Percentiles rank a stretch among this genome's conserved stretches.
Conservation (phyloP, 345 rosid species). For the Pugionium cornutum region DNA sequence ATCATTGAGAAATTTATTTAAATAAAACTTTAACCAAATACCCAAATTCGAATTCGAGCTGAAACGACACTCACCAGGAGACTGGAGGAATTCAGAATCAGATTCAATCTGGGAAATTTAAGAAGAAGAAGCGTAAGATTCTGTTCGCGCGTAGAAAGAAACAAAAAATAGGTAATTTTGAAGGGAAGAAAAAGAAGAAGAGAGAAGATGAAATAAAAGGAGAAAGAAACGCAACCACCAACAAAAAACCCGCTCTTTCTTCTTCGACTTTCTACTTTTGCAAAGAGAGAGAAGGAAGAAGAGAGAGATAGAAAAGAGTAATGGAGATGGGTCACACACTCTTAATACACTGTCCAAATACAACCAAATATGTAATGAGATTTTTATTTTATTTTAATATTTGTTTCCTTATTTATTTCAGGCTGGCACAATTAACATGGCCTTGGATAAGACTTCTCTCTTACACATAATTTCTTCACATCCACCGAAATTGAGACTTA, state of each 20-base stretch:
- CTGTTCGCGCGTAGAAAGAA: constrained; percentile 22
- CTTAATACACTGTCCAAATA: constrained; percentile 9
- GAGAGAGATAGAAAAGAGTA: constrained; percentile 6
- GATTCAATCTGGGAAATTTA: constrained; percentile 13
- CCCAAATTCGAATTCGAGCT: constrained; percentile 28
- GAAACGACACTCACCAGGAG: constrained; percentile 31
- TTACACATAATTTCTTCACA: constrained; percentile 32
- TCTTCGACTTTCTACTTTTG: constrained; percentile 39
- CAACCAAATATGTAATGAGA: neutral
- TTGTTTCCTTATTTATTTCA: neutral
- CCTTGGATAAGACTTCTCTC: constrained; percentile 37
- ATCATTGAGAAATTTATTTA: neutral
- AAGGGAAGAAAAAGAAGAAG: neutral
- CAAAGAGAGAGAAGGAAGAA: constrained; percentile 6
- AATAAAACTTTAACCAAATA: neutral
- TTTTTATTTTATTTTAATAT: neutral
- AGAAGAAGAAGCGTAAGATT: constrained; percentile 2
- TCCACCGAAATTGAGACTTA: constrained; percentile 5
- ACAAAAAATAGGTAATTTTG: neutral
- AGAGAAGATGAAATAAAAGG: neutral
- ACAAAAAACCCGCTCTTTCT: constrained; percentile 53
- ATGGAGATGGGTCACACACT: constrained; percentile 35
- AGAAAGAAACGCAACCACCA: constrained; percentile 53
- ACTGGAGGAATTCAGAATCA: constrained; percentile 29
- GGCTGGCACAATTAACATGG: constrained; percentile 40